phyloP scores from a whole-genome alignment of 306 rosid species.

The Quercus gilva region DNA sequence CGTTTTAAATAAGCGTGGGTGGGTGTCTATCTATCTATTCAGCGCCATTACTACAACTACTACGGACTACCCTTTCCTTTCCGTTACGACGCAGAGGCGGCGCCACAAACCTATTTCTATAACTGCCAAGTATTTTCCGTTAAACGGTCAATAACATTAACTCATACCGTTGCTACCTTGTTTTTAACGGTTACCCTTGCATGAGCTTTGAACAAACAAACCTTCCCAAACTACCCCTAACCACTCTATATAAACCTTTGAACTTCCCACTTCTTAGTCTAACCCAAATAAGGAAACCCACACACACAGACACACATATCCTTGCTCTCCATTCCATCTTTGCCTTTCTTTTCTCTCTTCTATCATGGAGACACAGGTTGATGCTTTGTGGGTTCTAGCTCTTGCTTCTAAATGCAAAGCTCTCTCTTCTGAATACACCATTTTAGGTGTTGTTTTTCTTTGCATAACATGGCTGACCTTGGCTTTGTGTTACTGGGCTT shows the following conservation, averaged over 20 bases:
- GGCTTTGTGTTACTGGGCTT: conserved; percentile 60
- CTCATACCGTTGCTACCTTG: background rate
- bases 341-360: background rate
- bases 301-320: background rate
- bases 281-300: conserved; percentile 25
- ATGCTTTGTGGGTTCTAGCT: conserved; percentile 71
- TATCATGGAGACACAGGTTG: conserved; percentile 54
- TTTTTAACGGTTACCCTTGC: conserved; percentile 3
- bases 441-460: conserved; percentile 33
- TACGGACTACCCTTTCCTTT: background rate
- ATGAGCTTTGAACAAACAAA: too few species aligned
- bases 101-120: background rate
- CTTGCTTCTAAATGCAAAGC: conserved; percentile 57
- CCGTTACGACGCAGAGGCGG: background rate
- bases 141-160: background rate
- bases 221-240: background rate
- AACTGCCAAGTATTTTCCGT: background rate
- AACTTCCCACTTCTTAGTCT: conserved; percentile 18
- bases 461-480: conserved; percentile 27
- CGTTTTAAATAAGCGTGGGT: background rate
- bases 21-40: too few species aligned
- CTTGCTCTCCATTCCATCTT: background rate
- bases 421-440: conserved; percentile 37
- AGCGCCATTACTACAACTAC: too few species aligned
- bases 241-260: conserved; percentile 12